Evolutionary conservation across 1,284 basidiomycete genomes (phyloP).

Genomic region (Puccinia horiana): DNA sequence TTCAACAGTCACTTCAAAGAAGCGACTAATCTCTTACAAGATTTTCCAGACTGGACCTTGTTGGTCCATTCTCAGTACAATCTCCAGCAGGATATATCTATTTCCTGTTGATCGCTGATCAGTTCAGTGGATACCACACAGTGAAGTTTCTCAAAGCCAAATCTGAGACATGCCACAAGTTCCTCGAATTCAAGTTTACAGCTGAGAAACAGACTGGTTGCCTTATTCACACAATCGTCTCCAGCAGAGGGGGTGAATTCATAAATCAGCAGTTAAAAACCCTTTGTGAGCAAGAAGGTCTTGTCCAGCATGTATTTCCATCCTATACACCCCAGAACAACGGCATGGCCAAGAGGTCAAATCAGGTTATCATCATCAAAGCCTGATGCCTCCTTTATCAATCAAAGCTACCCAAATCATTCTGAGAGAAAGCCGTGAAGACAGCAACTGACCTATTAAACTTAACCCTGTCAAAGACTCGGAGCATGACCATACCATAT

Average conservation of each 20-base stretch:
- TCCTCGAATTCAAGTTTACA: neutral
- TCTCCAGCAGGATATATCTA: neutral
- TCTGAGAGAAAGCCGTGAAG: constrained; percentile 16
- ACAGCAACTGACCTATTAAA: constrained; percentile 9
- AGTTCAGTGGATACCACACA: neutral
- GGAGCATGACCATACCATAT: neutral
- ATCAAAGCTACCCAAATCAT: neutral
- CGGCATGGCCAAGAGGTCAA: neutral
- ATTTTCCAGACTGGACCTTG: neutral
- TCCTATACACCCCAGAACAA: constrained; percentile 30
- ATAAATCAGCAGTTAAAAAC: neutral
- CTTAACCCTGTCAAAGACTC: neutral
- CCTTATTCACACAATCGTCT: neutral
- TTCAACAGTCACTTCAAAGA: no score
- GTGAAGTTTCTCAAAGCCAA: constrained; percentile 6
- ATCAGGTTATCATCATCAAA: no score
- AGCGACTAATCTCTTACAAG: no score
- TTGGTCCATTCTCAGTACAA: neutral
- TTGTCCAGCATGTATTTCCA: neutral
- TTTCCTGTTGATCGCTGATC: constrained; percentile 7
- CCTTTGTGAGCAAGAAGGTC: neutral
- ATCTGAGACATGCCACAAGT: neutral
- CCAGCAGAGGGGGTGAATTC: constrained; percentile 23
- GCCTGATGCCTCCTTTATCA: neutral
- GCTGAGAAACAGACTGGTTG: neutral